Evolutionary conservation across 768 basidiomycete species (phyloP).

Genomic region (Tulasnella sp.): DNA sequence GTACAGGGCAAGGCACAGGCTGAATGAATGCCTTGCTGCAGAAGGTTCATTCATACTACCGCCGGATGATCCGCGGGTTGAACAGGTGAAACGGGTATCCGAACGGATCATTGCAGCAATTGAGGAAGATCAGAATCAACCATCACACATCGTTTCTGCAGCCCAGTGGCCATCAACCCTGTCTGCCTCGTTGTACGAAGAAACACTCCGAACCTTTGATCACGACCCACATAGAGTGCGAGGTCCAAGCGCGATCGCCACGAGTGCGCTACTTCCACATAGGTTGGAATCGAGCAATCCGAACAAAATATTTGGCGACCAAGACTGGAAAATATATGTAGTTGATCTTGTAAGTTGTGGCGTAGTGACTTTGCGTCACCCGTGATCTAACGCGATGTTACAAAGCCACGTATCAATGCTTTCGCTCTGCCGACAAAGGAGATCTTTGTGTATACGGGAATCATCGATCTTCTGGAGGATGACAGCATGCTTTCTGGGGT

Average conservation of each 20-base stretch:
- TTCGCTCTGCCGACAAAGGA: slow-evolving; percentile 33
- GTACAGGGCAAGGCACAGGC: not conserved
- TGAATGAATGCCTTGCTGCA: slow-evolving; percentile 26
- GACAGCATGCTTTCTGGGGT: slow-evolving; percentile 32
- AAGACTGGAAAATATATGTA: slow-evolving; percentile 33
- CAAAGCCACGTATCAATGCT: slow-evolving; percentile 29
- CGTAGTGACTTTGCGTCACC: not conserved
- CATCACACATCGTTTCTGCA: slow-evolving; percentile 15
- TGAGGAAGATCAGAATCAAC: slow-evolving; percentile 24
- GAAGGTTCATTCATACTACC: slow-evolving; percentile 29
- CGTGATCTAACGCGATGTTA: not conserved
- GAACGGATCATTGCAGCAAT: slow-evolving; percentile 29
- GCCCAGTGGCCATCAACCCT: slow-evolving; percentile 14
- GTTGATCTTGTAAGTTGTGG: slow-evolving; percentile 27
- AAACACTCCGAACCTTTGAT: slow-evolving; percentile 1
- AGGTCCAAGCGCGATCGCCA: slow-evolving; percentile 18
- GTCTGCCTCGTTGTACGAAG: slow-evolving; percentile 11
- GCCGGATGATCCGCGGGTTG: slow-evolving; percentile 25
- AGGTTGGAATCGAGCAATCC: slow-evolving; percentile 29
- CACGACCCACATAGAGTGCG: not conserved
- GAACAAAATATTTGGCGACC: slow-evolving; percentile 26
- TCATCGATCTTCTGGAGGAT: slow-evolving; percentile 28
- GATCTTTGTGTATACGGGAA: slow-evolving; percentile 33
- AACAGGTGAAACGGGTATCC: slow-evolving; percentile 26
- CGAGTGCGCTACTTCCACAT: slow-evolving; percentile 27